Conservation (phyloP, 2,329 filamentous ascomycete species). For the Thelonectria discophora region DNA sequence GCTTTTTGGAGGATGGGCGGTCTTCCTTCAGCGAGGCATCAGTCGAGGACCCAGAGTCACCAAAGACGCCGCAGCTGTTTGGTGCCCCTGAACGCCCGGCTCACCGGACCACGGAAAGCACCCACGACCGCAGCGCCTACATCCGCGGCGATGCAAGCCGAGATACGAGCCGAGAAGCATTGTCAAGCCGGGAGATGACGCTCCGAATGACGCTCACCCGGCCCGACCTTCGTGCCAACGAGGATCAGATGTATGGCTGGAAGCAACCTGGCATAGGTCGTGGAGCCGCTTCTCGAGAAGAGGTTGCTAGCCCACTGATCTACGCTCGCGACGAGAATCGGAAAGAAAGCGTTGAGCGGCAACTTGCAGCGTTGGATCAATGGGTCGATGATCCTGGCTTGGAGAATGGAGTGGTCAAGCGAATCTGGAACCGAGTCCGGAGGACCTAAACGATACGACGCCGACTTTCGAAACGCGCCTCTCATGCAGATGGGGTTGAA, state of each 20-base stretch:
- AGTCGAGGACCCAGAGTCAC: constrained; percentile 66
- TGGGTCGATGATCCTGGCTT: constrained; percentile 45
- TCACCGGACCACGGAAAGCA: constrained; percentile 40
- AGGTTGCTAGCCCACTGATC: constrained; percentile 36
- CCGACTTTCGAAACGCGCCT: not conserved
- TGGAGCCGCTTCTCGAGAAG: constrained; percentile 55
- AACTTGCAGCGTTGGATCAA: constrained; percentile 63
- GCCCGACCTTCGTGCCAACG: constrained; percentile 81
- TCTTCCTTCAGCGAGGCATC: constrained; percentile 66
- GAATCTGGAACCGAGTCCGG: constrained; percentile 70
- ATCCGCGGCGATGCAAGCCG: constrained; percentile 55
- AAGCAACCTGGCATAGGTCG: constrained; percentile 54
- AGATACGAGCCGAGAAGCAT: constrained; percentile 60
- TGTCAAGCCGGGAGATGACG: constrained; percentile 85
- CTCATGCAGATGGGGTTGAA: not conserved
- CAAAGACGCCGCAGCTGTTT: constrained; percentile 62
- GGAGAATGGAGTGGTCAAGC: constrained; percentile 66
- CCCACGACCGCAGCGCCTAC: not conserved
- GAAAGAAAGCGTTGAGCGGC: constrained; percentile 64
- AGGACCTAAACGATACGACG: constrained; percentile 45
- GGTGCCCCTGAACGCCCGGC: constrained; percentile 46
- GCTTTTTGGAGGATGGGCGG: constrained; percentile 67
- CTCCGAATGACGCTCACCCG: constrained; percentile 94
- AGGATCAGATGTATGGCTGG: constrained; percentile 78
- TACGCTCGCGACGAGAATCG: constrained; percentile 48